These are phyloP conservation scores for Fusarium sp. DNA, from an alignment of 2,329 filamentous ascomycete genomes.

Conservation along the genomic window DNA sequence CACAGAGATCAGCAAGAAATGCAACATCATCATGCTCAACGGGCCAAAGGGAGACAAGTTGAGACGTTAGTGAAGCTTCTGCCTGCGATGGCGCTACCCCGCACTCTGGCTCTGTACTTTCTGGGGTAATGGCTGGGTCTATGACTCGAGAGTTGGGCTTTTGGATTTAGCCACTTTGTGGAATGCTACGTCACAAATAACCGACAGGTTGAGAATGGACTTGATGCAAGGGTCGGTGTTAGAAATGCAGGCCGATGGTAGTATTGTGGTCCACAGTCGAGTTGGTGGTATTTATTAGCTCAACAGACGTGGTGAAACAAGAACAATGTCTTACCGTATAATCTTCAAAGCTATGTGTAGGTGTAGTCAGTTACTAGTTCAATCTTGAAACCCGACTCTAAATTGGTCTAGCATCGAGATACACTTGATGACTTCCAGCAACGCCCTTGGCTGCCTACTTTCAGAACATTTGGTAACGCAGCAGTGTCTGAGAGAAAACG, in stretches of 20 bases:
- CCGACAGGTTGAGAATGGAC: neutral
- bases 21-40: constrained; percentile 7
- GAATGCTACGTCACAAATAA: neutral
- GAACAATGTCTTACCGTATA: no score
- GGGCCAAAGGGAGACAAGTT: neutral
- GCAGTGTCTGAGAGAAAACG: no score
- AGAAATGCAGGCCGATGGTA: neutral
- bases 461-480: no score
- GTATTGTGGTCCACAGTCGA: no score
- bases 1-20: constrained; percentile 3
- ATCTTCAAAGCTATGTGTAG: no score
- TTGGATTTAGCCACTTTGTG: neutral
- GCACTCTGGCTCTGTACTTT: neutral
- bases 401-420: no score
- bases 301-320: no score
- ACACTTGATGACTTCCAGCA: no score
- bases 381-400: no score
- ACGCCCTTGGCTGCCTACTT: no score
- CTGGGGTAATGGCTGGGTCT: constrained; percentile 13
- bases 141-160: neutral
- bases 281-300: no score
- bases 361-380: no score
- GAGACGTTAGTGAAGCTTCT: neutral
- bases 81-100: constrained; percentile 18
- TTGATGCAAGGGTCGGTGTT: neutral